phyloP scores from a whole-genome alignment of 139 green algal genomes.

The Spirogloea muscicola region DNA sequence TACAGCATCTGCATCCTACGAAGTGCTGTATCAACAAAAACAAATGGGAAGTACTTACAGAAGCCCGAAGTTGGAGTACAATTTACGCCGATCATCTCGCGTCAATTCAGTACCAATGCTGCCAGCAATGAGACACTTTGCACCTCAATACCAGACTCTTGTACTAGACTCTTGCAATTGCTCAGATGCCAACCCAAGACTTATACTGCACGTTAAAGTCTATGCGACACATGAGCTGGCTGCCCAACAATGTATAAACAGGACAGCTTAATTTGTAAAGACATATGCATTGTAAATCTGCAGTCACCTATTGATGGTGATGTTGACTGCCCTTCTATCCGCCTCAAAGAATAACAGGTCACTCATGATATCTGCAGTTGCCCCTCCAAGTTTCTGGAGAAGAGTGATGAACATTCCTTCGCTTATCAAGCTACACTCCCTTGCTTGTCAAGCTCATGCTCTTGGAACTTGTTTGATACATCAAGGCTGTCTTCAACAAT shows the following conservation, averaged over 20 bases:
- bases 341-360: slow-evolving; percentile 92
- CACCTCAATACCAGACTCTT: no score
- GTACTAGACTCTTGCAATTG: no score
- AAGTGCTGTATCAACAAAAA: background rate
- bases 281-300: no score
- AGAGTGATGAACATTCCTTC: background rate
- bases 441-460: background rate
- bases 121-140: background rate
- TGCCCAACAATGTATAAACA: no score
- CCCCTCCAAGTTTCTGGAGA: slow-evolving; percentile 64
- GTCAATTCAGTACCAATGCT: slow-evolving; percentile 92
- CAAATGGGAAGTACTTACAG: slow-evolving; percentile 84
- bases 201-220: no score
- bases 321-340: slow-evolving; percentile 91
- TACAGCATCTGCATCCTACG: no score
- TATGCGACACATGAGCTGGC: no score
- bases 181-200: no score
- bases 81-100: slow-evolving; percentile 86
- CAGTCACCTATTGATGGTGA: slow-evolving; percentile 83
- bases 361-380: slow-evolving; percentile 82
- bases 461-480: background rate
- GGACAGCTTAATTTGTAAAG: no score
- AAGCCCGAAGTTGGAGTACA: slow-evolving; percentile 93
- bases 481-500: background rate
- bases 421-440: background rate